Evolutionary conservation across 352 stramenopile species (phyloP).

Genomic region (Phytophthora pinifolia): DNA sequence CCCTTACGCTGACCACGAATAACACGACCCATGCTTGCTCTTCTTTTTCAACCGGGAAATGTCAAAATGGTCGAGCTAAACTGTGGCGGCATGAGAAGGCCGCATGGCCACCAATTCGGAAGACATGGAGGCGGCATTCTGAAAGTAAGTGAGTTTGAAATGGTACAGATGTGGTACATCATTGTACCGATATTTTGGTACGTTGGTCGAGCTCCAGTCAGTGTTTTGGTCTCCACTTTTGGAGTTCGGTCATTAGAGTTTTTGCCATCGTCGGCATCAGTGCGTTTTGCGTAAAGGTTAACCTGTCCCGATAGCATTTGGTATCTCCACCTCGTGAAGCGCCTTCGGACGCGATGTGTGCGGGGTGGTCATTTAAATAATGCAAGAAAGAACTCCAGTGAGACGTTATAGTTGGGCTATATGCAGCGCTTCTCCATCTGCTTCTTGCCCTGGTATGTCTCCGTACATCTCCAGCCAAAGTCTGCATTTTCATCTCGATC

Average conservation of each 20-base stretch:
- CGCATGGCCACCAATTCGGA: slow-evolving; percentile 16
- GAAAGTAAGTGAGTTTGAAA: slow-evolving; percentile 7
- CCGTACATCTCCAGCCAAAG: slow-evolving; percentile 40
- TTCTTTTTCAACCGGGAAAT: slow-evolving; percentile 60
- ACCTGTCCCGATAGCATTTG: slow-evolving; percentile 60
- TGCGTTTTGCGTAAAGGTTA: background rate
- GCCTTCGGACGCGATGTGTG: slow-evolving; percentile 42
- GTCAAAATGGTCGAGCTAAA: slow-evolving; percentile 54
- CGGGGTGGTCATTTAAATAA: slow-evolving; percentile 85
- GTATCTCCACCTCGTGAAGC: slow-evolving; percentile 86
- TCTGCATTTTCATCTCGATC: too few relatives aligned
- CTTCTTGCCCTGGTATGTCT: slow-evolving; percentile 77
- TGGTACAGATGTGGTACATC: slow-evolving; percentile 6
- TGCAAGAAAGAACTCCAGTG: slow-evolving; percentile 55
- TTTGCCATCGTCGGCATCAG: slow-evolving; percentile 7
- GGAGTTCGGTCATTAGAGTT: slow-evolving; percentile 12
- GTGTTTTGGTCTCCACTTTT: background rate
- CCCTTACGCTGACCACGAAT: slow-evolving; percentile 90
- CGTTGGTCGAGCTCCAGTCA: too few relatives aligned
- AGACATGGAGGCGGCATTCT: background rate
- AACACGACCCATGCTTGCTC: slow-evolving; percentile 82
- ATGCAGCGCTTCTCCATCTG: slow-evolving; percentile 65
- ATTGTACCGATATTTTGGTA: slow-evolving; percentile 7
- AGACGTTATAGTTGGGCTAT: slow-evolving; percentile 80
- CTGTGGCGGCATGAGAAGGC: background rate